Percentiles rank a stretch among this genome's conserved stretches.
Evolutionary conservation across 1,284 basidiomycete species (phyloP).

Genomic region (Chiua sp.): DNA sequence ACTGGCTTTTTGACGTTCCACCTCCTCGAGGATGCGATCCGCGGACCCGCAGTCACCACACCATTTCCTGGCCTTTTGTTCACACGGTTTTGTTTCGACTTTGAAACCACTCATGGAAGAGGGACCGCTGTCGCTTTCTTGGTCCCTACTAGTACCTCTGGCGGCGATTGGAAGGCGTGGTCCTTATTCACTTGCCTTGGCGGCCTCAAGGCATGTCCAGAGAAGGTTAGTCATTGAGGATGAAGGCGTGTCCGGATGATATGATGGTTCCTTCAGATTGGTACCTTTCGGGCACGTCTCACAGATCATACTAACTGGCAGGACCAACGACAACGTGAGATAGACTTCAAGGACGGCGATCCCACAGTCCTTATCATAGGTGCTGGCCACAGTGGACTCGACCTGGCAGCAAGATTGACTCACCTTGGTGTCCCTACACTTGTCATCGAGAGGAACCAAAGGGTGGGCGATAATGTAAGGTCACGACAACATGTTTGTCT

Average conservation of each 20-base stretch:
- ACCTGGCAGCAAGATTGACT: constrained; percentile 41
- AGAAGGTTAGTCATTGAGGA: constrained; percentile 25
- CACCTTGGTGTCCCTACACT: constrained; percentile 39
- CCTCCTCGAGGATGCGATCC: constrained; percentile 18
- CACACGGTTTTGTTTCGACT: constrained; percentile 27
- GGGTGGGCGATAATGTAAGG: constrained; percentile 44
- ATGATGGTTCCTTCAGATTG: constrained; percentile 21
- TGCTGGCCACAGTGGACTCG: constrained; percentile 45
- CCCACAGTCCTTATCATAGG: constrained; percentile 40
- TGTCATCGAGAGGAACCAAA: constrained; percentile 40
- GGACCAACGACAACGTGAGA: constrained; percentile 21
- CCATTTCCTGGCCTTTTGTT: constrained; percentile 26
- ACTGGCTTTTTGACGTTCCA: constrained; percentile 33
- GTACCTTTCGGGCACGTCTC: constrained; percentile 5
- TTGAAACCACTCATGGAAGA: constrained; percentile 29
- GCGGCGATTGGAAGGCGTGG: constrained; percentile 32
- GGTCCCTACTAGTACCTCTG: constrained; percentile 14
- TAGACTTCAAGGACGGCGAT: constrained; percentile 20
- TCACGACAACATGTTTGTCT: neutral
- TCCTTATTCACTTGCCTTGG: constrained; percentile 51
- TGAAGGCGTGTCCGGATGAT: no score
- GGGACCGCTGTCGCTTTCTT: constrained; percentile 27
- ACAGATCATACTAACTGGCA: constrained; percentile 17
- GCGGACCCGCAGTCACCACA: constrained; percentile 19
- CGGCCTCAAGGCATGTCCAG: constrained; percentile 48